Conservation (phyloP, 306 rosid genomes). For the Castanea mollissima region DNA sequence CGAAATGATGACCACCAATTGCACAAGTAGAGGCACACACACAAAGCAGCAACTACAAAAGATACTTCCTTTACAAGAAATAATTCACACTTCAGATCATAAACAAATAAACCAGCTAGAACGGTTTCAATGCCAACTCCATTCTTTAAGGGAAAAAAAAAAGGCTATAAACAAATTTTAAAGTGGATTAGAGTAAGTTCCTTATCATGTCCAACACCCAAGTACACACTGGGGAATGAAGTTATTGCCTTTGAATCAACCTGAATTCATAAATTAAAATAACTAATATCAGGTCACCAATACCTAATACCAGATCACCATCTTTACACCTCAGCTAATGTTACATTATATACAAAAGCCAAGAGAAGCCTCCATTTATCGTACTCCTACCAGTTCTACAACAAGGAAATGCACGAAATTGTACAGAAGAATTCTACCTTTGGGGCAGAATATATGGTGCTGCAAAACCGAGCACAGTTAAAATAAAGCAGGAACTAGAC, state of each 20-base stretch:
- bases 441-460: slow-evolving; percentile 29
- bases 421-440: slow-evolving; percentile 49
- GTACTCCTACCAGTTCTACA: slow-evolving; percentile 39
- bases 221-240: slow-evolving; percentile 24
- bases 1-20: background rate
- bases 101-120: slow-evolving; percentile 8
- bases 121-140: slow-evolving; percentile 16
- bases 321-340: slow-evolving; percentile 71
- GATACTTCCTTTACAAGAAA: too few species aligned
- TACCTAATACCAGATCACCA: slow-evolving; percentile 52
- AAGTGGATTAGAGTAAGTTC: slow-evolving; percentile 22
- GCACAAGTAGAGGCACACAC: background rate
- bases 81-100: too few species aligned
- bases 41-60: background rate
- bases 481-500: slow-evolving; percentile 28
- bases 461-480: slow-evolving; percentile 44
- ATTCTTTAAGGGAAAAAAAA: background rate
- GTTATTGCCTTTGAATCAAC: slow-evolving; percentile 44
- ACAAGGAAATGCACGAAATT: slow-evolving; percentile 39
- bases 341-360: slow-evolving; percentile 72
- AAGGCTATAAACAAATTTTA: background rate
- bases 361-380: slow-evolving; percentile 45
- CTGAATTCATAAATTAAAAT: slow-evolving; percentile 47
- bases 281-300: slow-evolving; percentile 54
- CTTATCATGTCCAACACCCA: slow-evolving; percentile 28